Evolutionary conservation across 352 stramenopile species (phyloP).

Genomic region (Peronospora tabacina): DNA sequence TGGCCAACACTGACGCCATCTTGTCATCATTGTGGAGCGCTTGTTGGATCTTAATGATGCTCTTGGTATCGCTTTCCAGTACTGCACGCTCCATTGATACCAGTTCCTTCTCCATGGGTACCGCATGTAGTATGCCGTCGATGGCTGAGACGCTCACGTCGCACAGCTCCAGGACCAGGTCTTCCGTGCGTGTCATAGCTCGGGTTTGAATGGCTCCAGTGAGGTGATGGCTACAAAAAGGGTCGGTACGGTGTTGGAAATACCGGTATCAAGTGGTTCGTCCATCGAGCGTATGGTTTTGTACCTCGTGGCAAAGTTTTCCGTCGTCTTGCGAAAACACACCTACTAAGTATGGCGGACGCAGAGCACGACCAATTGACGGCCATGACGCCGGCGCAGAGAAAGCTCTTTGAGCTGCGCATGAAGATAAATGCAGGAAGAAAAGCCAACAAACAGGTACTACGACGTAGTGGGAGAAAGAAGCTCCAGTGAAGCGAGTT

Average conservation of each 20-base stretch:
- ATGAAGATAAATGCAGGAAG: conserved; percentile 81
- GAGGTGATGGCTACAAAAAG: neutral
- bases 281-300: neutral
- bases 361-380: conserved; percentile 38
- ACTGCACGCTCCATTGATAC: conserved; percentile 47
- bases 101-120: conserved; percentile 31
- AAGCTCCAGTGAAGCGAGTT: neutral
- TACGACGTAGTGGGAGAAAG: neutral
- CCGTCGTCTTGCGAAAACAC: neutral
- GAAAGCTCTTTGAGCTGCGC: conserved; percentile 77
- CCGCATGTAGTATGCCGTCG: conserved; percentile 29
- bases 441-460: conserved; percentile 74
- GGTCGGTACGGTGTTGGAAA: neutral
- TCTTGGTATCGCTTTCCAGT: conserved; percentile 40
- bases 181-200: conserved; percentile 45
- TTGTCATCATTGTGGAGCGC: conserved; percentile 16
- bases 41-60: conserved; percentile 11
- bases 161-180: conserved; percentile 56
- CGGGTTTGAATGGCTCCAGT: conserved; percentile 13
- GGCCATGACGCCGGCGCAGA: conserved; percentile 66
- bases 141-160: conserved; percentile 43
- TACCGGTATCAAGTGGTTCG: neutral
- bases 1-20: conserved; percentile 25
- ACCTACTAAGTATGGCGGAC: conserved; percentile 15
- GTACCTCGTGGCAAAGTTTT: neutral